A percentile compares a stretch with the other conserved stretches of the same genome.
These are phyloP conservation scores for Neurospora sp. DNA, from an alignment of 2,329 filamentous ascomycete species.

Conservation along the genomic window DNA sequence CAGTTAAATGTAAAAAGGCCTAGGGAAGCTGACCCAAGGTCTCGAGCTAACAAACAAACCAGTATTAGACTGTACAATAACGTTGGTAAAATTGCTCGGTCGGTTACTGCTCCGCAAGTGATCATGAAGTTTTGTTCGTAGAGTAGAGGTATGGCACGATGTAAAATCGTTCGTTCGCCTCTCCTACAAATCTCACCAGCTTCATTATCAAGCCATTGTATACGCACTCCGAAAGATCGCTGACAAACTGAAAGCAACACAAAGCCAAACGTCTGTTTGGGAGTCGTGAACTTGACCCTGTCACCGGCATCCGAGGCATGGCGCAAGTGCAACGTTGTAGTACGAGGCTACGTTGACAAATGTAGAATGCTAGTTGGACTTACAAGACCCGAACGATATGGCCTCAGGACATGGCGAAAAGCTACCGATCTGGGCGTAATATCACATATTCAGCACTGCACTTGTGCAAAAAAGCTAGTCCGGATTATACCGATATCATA, in stretches of 20 bases:
- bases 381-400: neutral
- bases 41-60: too few species aligned
- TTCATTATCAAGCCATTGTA: neutral
- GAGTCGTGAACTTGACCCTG: neutral
- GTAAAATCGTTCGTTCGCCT: neutral
- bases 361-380: neutral
- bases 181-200: neutral
- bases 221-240: neutral
- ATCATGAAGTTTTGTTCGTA: neutral
- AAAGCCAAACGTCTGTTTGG: neutral
- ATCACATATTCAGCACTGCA: neutral
- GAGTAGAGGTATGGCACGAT: neutral
- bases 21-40: too few species aligned
- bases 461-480: neutral
- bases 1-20: too few species aligned
- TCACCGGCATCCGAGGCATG: neutral
- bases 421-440: neutral
- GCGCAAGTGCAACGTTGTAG: neutral
- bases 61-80: neutral
- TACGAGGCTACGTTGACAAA: neutral
- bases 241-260: neutral
- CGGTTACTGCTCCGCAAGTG: neutral
- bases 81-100: neutral
- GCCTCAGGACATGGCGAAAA: neutral
- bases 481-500: neutral